Conservation (phyloP, 345 rosid genomes). For the Capsella bursapastoris region DNA sequence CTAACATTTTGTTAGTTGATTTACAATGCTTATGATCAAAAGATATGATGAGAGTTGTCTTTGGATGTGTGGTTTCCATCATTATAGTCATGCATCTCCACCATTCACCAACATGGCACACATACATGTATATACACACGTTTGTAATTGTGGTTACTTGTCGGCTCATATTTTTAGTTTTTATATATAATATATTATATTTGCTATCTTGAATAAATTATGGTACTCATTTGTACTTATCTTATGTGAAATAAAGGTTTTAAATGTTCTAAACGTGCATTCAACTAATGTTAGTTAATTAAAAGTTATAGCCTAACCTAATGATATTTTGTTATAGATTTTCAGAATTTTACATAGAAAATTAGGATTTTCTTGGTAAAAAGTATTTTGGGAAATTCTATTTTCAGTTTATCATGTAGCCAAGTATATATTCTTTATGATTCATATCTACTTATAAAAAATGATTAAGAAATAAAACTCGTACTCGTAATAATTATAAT, state of each 20-base stretch:
- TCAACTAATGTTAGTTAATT: constrained; percentile 20
- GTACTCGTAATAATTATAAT: constrained; percentile 8
- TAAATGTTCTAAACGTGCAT: neutral
- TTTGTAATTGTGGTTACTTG: constrained; percentile 24
- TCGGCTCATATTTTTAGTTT: constrained; percentile 12
- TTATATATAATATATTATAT: neutral
- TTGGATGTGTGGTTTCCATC: constrained; percentile 16
- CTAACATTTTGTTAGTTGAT: no score
- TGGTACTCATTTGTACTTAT: constrained; percentile 1
- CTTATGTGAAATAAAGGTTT: neutral
- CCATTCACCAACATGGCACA: neutral
- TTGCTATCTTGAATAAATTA: neutral
- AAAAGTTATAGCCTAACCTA: neutral
- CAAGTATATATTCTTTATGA: neutral
- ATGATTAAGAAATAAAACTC: constrained; percentile 8
- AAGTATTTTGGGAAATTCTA: neutral
- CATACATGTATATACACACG: neutral
- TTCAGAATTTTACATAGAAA: constrained; percentile 2
- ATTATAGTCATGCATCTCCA: constrained; percentile 1
- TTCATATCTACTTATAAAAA: neutral
- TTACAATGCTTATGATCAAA: no score
- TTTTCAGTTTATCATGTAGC: neutral
- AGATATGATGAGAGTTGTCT: neutral
- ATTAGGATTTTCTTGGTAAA: constrained; percentile 13
- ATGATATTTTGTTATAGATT: constrained; percentile 2